A percentile compares a stretch with the other conserved stretches of the same genome.
These are phyloP conservation scores for Eucalyptus pauciflora DNA, from an alignment of 345 rosid species.

Conservation along the genomic window DNA sequence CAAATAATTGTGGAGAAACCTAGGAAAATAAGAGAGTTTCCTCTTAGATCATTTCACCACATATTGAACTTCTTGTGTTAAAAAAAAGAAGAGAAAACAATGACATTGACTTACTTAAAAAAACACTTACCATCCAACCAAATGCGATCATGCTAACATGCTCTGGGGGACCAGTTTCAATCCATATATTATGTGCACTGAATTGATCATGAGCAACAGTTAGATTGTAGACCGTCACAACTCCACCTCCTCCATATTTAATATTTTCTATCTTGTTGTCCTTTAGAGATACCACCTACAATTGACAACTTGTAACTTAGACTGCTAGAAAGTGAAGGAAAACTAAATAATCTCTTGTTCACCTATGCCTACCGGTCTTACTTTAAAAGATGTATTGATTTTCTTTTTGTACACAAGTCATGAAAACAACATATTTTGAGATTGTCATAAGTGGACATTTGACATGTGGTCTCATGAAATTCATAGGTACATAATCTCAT, in stretches of 20 bases:
- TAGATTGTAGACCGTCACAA: neutral
- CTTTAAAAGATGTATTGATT: neutral
- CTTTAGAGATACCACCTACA: neutral
- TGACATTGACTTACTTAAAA: neutral
- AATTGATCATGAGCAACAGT: neutral
- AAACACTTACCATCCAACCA: neutral
- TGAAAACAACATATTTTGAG: neutral
- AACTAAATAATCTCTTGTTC: neutral
- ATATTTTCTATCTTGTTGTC: neutral
- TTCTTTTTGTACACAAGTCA: neutral
- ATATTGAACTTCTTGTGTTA: neutral
- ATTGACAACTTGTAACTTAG: neutral
- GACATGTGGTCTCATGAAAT: neutral
- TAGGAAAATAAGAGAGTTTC: neutral
- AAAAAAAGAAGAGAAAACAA: neutral
- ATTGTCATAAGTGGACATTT: neutral
- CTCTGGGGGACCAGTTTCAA: neutral
- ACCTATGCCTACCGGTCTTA: neutral
- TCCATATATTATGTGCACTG: neutral
- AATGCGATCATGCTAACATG: neutral
- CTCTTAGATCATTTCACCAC: neutral
- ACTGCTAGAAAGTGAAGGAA: neutral
- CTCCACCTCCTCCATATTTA: neutral
- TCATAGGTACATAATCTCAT: neutral
- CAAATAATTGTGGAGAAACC: neutral